Evolutionary conservation across 208 protist genomes (phyloP).

Genomic region (Naegleria gruberi): DNA sequence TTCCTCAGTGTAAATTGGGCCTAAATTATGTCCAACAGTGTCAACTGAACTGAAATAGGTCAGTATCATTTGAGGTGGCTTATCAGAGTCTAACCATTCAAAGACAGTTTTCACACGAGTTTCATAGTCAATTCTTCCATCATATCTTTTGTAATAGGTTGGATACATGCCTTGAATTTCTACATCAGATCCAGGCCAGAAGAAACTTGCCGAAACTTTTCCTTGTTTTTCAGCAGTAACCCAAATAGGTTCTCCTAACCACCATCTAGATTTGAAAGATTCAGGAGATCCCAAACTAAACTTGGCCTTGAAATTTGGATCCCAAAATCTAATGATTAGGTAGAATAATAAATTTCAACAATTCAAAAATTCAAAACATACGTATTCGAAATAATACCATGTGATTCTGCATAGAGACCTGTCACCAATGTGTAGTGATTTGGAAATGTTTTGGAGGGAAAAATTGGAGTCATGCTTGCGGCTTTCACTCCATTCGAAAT

Average conservation of each 20-base stretch:
- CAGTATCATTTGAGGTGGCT: not conserved
- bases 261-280: not conserved
- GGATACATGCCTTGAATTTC: not conserved
- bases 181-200: slow-evolving; percentile 15
- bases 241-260: slow-evolving; percentile 2
- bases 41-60: not conserved
- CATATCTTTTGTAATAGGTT: not conserved
- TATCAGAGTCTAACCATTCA: not conserved
- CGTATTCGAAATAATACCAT: too few relatives aligned
- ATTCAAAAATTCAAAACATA: too few relatives aligned
- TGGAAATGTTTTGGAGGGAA: too few relatives aligned
- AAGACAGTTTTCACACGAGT: not conserved
- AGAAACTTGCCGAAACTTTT: not conserved
- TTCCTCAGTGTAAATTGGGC: too few relatives aligned
- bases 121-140: not conserved
- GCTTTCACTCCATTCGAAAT: not conserved
- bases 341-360: too few relatives aligned
- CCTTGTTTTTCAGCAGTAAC: not conserved
- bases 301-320: not conserved
- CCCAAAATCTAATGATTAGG: not conserved
- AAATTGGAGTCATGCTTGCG: too few relatives aligned
- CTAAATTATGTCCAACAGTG: not conserved
- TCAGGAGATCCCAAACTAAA: not conserved
- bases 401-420: too few relatives aligned
- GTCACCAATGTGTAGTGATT: too few relatives aligned